These are phyloP conservation scores for Botrytis byssoidea DNA, from an alignment of 2,329 filamentous ascomycete genomes.

Conservation along the genomic window DNA sequence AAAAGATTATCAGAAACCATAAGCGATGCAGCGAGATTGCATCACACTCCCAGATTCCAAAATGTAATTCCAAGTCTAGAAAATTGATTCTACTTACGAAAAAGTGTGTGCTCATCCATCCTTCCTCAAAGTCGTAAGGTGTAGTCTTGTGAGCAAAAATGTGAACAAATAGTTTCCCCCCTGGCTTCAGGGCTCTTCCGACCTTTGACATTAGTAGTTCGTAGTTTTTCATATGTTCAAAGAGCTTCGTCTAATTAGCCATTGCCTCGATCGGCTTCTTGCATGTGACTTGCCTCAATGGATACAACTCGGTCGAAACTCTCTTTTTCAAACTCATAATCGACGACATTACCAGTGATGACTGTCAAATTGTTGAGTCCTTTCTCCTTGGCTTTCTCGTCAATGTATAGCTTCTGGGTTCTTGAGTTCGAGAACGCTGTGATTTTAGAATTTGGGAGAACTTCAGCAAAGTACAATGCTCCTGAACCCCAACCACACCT, in stretches of 20 bases:
- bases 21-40: not conserved
- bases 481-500: conserved; percentile 70
- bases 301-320: conserved; percentile 65
- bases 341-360: conserved; percentile 65
- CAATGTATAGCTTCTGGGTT: conserved; percentile 67
- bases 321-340: conserved; percentile 59
- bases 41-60: not conserved
- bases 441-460: conserved; percentile 59
- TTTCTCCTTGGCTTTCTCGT: conserved; percentile 54
- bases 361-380: conserved; percentile 60
- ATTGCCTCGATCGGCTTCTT: not conserved
- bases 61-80: not conserved
- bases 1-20: not conserved
- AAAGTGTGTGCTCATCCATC: conserved; percentile 74
- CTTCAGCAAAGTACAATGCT: conserved; percentile 63
- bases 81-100: conserved; percentile 43
- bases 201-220: conserved; percentile 65
- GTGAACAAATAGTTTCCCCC: conserved; percentile 68
- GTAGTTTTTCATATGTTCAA: conserved; percentile 79
- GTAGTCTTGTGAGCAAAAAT: conserved; percentile 64
- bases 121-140: conserved; percentile 68
- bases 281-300: conserved; percentile 50
- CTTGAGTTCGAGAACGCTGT: conserved; percentile 69
- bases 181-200: conserved; percentile 55
- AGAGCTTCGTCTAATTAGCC: conserved; percentile 50